phyloP scores from a whole-genome alignment of 129 eudicot genomes.

The Tagetes patula region DNA sequence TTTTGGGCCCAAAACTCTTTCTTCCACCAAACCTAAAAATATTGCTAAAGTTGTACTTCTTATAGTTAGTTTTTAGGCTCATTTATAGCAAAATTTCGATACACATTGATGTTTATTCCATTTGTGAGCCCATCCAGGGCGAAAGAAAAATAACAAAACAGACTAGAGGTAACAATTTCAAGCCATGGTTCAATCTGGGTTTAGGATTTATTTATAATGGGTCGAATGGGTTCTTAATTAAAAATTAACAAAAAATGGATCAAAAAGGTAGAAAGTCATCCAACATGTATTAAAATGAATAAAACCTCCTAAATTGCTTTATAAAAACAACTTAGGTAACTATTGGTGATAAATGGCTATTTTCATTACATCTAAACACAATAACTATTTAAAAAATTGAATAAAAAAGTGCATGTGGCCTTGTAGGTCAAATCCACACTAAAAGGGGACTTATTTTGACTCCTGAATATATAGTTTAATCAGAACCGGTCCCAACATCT shows the following conservation, averaged over 20 bases:
- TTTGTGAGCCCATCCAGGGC: background rate
- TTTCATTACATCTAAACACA: conserved; percentile 6
- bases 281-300: conserved; percentile 1
- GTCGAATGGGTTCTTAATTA: background rate
- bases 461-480: background rate
- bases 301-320: background rate
- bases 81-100: background rate
- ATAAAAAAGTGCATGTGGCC: background rate
- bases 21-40: background rate
- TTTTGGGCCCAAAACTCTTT: background rate
- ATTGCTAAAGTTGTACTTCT: conserved; percentile 3
- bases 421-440: background rate
- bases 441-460: conserved; percentile 2
- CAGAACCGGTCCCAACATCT: background rate
- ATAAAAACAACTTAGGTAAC: background rate
- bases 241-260: background rate
- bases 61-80: background rate
- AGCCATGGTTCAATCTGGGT: background rate
- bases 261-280: background rate
- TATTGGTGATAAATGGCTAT: background rate
- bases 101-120: background rate
- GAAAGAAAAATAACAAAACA: background rate
- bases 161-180: background rate
- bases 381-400: background rate
- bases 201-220: background rate